phyloP scores from a whole-genome alignment of 306 rosid genomes.

The Cajanus cajan region DNA sequence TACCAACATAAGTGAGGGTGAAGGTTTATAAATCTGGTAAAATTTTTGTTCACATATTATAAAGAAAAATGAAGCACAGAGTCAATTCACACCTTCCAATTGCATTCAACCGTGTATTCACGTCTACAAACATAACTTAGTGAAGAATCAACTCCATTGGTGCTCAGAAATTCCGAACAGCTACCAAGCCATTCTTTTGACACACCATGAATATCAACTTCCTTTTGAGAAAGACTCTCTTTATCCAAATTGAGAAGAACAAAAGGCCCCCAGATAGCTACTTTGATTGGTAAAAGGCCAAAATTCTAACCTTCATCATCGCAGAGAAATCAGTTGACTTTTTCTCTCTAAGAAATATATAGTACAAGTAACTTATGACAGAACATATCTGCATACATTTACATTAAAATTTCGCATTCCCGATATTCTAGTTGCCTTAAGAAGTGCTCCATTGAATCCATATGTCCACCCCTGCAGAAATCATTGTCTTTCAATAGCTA shows the following conservation, averaged over 20 bases:
- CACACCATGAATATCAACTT: conserved; percentile 39
- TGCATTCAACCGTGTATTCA: conserved; percentile 79
- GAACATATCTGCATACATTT: conserved; percentile 54
- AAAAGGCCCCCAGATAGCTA: conserved; percentile 85
- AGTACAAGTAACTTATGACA: conserved; percentile 6
- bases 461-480: conserved; percentile 90
- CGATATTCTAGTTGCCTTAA: conserved; percentile 70
- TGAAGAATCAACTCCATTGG: conserved; percentile 66
- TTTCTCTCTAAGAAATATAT: conserved; percentile 1
- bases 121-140: conserved; percentile 71
- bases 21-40: conserved; percentile 22
- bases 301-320: conserved; percentile 65
- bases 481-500: background rate
- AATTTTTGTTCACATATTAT: background rate
- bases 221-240: conserved; percentile 31
- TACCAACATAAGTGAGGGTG: background rate
- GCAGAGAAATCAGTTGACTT: conserved; percentile 43
- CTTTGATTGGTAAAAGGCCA: conserved; percentile 70
- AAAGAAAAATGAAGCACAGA: background rate
- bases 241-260: conserved; percentile 70
- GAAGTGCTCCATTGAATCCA: conserved; percentile 78
- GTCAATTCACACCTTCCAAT: conserved; percentile 75
- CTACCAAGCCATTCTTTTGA: conserved; percentile 84
- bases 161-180: conserved; percentile 57
- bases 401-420: conserved; percentile 72